Percentiles rank a stretch among this genome's conserved stretches.
These are phyloP conservation scores for Phytophthora colocasiae DNA, from an alignment of 352 stramenopile genomes.

Conservation along the genomic window DNA sequence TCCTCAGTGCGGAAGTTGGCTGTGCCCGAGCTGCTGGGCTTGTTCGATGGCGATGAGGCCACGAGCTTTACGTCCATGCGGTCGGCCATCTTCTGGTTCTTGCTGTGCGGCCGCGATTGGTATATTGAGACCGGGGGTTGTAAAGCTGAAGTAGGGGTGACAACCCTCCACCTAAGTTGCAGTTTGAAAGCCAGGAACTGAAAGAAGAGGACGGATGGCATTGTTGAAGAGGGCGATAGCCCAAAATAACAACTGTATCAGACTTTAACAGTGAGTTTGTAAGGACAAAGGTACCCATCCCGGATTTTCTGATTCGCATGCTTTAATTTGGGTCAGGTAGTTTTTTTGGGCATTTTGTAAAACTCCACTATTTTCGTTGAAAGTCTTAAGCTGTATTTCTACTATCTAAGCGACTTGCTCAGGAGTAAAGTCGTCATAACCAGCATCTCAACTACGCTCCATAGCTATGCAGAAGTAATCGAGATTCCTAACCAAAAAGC, in stretches of 20 bases:
- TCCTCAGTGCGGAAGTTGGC: constrained; percentile 82
- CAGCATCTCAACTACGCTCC: neutral
- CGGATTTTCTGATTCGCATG: constrained; percentile 21
- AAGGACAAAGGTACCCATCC: constrained; percentile 21
- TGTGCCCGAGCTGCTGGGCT: constrained; percentile 56
- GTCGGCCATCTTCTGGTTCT: constrained; percentile 36
- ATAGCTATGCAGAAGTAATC: too few species aligned
- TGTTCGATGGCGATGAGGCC: constrained; percentile 48
- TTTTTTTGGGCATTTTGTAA: too few species aligned
- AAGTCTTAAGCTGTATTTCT: too few species aligned
- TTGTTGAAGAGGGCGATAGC: constrained; percentile 15
- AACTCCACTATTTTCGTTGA: neutral
- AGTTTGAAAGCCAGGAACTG: neutral
- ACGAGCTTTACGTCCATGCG: constrained; percentile 53
- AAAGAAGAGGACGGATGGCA: constrained; percentile 21
- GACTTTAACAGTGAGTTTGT: constrained; percentile 20
- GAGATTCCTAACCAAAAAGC: too few species aligned
- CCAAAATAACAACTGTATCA: constrained; percentile 29
- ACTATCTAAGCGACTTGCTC: neutral
- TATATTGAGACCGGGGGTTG: constrained; percentile 25
- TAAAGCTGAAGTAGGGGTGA: constrained; percentile 11
- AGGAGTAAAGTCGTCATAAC: constrained; percentile 8
- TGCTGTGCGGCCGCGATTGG: constrained; percentile 22
- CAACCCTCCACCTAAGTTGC: constrained; percentile 4
- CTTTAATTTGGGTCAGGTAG: neutral